Conservation (phyloP, 2,329 filamentous ascomycete genomes). For the Paraconiothyrium brasiliense region DNA sequence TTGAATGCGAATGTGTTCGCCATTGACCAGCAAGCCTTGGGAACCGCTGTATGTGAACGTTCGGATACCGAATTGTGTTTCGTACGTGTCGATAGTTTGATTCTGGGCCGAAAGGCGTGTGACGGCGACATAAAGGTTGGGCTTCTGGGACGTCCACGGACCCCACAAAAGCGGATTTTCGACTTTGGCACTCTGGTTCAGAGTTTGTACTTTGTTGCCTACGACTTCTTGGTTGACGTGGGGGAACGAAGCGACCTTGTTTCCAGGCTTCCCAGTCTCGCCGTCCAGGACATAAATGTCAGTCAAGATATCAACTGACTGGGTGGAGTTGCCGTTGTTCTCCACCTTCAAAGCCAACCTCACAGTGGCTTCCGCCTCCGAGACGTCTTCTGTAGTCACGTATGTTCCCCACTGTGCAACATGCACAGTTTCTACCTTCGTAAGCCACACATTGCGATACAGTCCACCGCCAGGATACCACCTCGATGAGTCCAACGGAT, state of each 20-base stretch:
- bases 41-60: slow-evolving; percentile 52
- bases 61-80: slow-evolving; percentile 62
- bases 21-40: slow-evolving; percentile 60
- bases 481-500: slow-evolving; percentile 56
- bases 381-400: slow-evolving; percentile 58
- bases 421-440: slow-evolving; percentile 56
- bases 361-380: slow-evolving; percentile 56
- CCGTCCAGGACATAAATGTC: slow-evolving; percentile 53
- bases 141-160: slow-evolving; percentile 56
- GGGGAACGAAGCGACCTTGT: slow-evolving; percentile 49
- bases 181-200: slow-evolving; percentile 49
- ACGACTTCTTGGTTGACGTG: slow-evolving; percentile 39
- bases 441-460: slow-evolving; percentile 65
- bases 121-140: slow-evolving; percentile 60
- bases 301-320: slow-evolving; percentile 52
- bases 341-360: slow-evolving; percentile 57
- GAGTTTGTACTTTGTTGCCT: slow-evolving; percentile 40
- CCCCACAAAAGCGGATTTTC: slow-evolving; percentile 59
- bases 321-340: slow-evolving; percentile 52
- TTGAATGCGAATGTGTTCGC: slow-evolving; percentile 54
- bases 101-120: slow-evolving; percentile 48
- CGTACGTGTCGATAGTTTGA: slow-evolving; percentile 54
- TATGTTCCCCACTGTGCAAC: slow-evolving; percentile 61
- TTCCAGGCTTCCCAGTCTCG: slow-evolving; percentile 29
- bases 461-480: slow-evolving; percentile 64